Conservation (phyloP, 495 filamentous ascomycete genomes). For the Hypoxylon trugodes region DNA sequence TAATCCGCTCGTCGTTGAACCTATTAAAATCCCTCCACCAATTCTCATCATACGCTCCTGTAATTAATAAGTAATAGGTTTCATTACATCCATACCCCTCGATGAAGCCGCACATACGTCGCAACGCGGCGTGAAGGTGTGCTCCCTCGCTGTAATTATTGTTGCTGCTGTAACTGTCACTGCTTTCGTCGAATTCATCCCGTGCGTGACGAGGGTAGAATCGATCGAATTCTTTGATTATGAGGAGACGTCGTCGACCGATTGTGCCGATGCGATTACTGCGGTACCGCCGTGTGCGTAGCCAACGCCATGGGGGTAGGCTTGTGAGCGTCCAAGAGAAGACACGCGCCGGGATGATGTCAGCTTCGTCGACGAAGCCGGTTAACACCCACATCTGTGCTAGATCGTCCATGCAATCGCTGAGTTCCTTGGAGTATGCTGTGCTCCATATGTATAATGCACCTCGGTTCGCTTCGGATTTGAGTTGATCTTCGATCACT, state of each 20-base stretch:
- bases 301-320: background rate
- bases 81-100: background rate
- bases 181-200: slow-evolving; percentile 3
- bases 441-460: slow-evolving; percentile 7
- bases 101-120: background rate
- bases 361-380: background rate
- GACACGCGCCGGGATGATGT: background rate
- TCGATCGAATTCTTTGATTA: background rate
- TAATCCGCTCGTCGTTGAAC: background rate
- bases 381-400: background rate
- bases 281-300: background rate
- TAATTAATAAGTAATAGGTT: background rate
- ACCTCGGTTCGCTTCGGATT: background rate
- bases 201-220: background rate
- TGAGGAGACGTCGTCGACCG: background rate
- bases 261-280: background rate
- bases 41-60: background rate
- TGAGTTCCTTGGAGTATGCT: slow-evolving; percentile 1
- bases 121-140: background rate
- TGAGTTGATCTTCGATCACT: slow-evolving; percentile 3
- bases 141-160: no score
- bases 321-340: slow-evolving; percentile 7
- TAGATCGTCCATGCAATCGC: background rate
- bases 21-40: slow-evolving; percentile 3
- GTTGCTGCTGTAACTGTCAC: no score